Evolutionary conservation across 371 early-diverging fungal species (phyloP).

Genomic region (Lichtheimia ramosa): DNA sequence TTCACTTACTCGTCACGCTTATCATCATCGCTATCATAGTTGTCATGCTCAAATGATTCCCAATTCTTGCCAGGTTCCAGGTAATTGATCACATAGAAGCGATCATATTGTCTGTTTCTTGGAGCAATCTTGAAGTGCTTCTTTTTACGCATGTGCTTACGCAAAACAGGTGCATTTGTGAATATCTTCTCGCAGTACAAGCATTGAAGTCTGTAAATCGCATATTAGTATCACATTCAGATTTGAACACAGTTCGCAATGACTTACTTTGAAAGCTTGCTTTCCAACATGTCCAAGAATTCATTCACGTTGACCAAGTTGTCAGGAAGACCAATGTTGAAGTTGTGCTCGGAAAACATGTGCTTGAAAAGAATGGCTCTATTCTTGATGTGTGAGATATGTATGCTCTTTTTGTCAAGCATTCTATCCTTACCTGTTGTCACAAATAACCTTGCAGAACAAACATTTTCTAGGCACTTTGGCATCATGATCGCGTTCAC

Average conservation of each 20-base stretch:
- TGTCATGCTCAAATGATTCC: conserved; percentile 84
- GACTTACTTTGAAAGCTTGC: conserved; percentile 69
- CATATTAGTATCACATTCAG: conserved; percentile 4
- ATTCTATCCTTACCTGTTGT: conserved; percentile 17
- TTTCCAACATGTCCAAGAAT: conserved; percentile 79
- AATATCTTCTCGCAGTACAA: conserved; percentile 95
- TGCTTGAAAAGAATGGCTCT: conserved; percentile 76
- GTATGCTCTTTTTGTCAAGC: neutral
- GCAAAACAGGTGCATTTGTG: conserved; percentile 82
- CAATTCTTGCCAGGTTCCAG: conserved; percentile 91
- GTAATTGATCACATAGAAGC: conserved; percentile 95
- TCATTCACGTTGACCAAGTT: conserved; percentile 88
- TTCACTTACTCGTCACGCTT: conserved; percentile 58
- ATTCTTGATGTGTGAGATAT: neutral
- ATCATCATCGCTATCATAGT: conserved; percentile 78
- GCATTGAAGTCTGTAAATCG: conserved; percentile 71
- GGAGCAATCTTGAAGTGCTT: conserved; percentile 95
- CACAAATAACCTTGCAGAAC: conserved; percentile 84
- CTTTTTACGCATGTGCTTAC: conserved; percentile 98
- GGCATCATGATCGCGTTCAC: conserved; percentile 75
- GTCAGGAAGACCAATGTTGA: conserved; percentile 93
- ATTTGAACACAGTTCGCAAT: neutral
- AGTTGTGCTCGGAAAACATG: conserved; percentile 91
- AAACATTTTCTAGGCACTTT: conserved; percentile 80
- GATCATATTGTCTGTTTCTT: conserved; percentile 88